Percentiles rank a stretch among this genome's conserved stretches.
These are phyloP conservation scores for Paulownia fortunei DNA, from an alignment of 257 asterid species.

Conservation along the genomic window DNA sequence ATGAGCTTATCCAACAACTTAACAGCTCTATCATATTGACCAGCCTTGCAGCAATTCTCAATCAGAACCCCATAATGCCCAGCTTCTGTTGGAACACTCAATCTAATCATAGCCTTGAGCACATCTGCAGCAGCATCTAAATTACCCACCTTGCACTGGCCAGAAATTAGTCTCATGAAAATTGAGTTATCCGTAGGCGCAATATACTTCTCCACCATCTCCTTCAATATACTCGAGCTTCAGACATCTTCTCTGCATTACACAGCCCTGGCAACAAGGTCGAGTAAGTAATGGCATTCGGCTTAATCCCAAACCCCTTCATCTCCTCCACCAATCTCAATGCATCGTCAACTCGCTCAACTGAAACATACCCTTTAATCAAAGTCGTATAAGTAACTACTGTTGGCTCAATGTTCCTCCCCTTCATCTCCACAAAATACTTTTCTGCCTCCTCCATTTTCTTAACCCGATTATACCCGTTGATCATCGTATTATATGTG, in stretches of 20 bases:
- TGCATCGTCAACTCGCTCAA: conserved; percentile 74
- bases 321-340: conserved; percentile 80
- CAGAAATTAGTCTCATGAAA: conserved; percentile 61
- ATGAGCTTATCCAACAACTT: conserved; percentile 75
- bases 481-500: conserved; percentile 83
- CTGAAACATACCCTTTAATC: conserved; percentile 82
- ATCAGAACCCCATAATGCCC: conserved; percentile 91
- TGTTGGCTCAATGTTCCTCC: conserved; percentile 69
- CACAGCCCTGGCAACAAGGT: conserved; percentile 87
- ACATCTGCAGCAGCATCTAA: conserved; percentile 82
- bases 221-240: conserved; percentile 69
- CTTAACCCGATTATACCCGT: conserved; percentile 66
- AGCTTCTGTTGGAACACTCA: conserved; percentile 87
- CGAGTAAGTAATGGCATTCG: conserved; percentile 76
- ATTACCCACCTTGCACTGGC: conserved; percentile 79
- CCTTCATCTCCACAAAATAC: conserved; percentile 88
- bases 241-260: conserved; percentile 77
- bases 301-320: conserved; percentile 74
- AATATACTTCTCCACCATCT: conserved; percentile 74
- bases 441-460: conserved; percentile 86
- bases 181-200: conserved; percentile 68
- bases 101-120: conserved; percentile 78
- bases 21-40: conserved; percentile 68
- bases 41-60: conserved; percentile 81
- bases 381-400: conserved; percentile 78